Evolutionary conservation across 257 asterid species (phyloP), one percentile per base, ranked within the genome.

Genomic region (Orobanche coerulescens): DNA sequence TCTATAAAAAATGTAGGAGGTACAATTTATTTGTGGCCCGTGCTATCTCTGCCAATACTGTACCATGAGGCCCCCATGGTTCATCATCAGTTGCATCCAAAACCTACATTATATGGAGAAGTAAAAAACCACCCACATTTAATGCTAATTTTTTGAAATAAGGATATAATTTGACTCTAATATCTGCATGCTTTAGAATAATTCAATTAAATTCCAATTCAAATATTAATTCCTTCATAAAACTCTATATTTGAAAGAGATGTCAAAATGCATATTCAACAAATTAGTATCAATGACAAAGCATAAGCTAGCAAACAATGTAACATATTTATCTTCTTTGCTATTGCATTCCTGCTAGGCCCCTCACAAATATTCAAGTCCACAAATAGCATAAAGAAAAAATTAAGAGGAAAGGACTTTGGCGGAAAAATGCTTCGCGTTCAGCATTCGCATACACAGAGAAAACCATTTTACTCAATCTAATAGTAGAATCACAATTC

Each of bases 51-150:
- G 94, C 85, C 93, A 90, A 75, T 56, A 75, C 93, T 33, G 97
- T 87, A 61, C 97, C 97, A 69, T 90, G 97, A 74, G 97, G 97
- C 69, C 97, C 97, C 97, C 97, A 90, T 48, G 95, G 95, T 71
- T 90, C 97, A 36, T 90, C 94, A 56, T 90, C 97, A 20, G 97
- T 90, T 18, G 97, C 97, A 79, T 90, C 97, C 84, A 90, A 64
- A 70, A 84, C 97, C 97, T 90, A 69, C 26, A 19, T 46, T 62
- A 31, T 64, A 46, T 15, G 53, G 64, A 68, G 18, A 75, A 54
- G 55, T 68, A 43, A 37, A 57, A 31, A 33, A 34, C 31, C 12
- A 61, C 37, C 67, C 31, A 50, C 22, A 62, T 3, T 13, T 16
- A 65, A 69, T 48, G 43, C 13, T 14, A 16, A 13, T 52, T 40